A percentile compares a stretch with the other conserved stretches of the same genome.
Evolutionary conservation across 352 stramenopile species (phyloP).

Genomic region (Globisporangium okanoganense): DNA sequence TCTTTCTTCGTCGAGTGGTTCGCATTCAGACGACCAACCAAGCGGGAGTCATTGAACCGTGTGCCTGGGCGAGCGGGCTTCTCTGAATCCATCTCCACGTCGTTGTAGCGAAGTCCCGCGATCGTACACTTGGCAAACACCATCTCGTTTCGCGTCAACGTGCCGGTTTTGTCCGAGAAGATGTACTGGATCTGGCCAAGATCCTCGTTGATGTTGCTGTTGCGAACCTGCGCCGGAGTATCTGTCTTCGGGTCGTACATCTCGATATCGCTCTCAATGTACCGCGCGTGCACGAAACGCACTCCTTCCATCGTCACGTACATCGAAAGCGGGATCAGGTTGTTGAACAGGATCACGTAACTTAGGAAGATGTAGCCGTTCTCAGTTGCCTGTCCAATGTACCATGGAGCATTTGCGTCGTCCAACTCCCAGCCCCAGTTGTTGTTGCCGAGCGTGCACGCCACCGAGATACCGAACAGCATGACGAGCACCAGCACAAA

Average conservation of each 20-base stretch:
- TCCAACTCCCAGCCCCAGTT: conserved; percentile 75
- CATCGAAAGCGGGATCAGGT: conserved; percentile 95
- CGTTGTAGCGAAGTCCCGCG: conserved; percentile 88
- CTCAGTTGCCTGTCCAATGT: conserved; percentile 47
- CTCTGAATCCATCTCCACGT: conserved; percentile 59
- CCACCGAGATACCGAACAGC: conserved; percentile 82
- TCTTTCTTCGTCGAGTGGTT: conserved; percentile 83
- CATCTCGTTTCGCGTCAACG: conserved; percentile 87
- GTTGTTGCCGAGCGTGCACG: conserved; percentile 81
- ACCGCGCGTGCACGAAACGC: conserved; percentile 81
- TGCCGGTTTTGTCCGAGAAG: conserved; percentile 88
- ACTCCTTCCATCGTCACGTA: conserved; percentile 90
- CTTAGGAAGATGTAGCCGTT: conserved; percentile 89
- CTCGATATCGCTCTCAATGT: conserved; percentile 79
- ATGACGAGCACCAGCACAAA: conserved; percentile 85
- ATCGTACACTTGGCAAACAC: conserved; percentile 92
- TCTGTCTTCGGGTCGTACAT: conserved; percentile 71
- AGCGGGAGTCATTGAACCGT: conserved; percentile 71
- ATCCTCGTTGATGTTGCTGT: conserved; percentile 88
- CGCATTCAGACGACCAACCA: conserved; percentile 67
- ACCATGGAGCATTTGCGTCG: conserved; percentile 52
- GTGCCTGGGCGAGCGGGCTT: conserved; percentile 52
- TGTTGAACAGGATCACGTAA: conserved; percentile 90
- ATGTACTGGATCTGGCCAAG: conserved; percentile 90
- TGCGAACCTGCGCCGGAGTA: conserved; percentile 85